These are phyloP conservation scores for Fusarium sp. DNA, from an alignment of 2,329 filamentous ascomycete genomes.

Conservation along the genomic window DNA sequence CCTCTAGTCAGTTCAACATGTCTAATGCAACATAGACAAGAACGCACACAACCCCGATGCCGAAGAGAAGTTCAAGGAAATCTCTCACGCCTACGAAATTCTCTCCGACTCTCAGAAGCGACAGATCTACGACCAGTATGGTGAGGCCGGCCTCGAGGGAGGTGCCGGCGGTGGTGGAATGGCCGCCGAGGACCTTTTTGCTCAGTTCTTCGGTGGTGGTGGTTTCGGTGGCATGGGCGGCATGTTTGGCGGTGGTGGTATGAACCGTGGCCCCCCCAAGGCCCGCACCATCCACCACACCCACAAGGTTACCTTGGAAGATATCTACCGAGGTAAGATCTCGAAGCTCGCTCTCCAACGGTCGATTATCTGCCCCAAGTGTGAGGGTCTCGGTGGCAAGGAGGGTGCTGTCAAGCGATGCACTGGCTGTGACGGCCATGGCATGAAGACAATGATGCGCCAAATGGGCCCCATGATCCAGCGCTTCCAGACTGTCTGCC, in stretches of 20 bases:
- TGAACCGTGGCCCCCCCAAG: conserved; percentile 84
- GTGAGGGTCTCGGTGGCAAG: conserved; percentile 93
- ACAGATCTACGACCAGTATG: conserved; percentile 94
- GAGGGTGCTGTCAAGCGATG: conserved; percentile 97
- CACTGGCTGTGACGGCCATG: conserved; percentile 87
- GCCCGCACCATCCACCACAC: conserved; percentile 97
- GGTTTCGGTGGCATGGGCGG: conserved; percentile 69
- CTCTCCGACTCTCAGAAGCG: conserved; percentile 94
- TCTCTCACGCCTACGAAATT: conserved; percentile 95
- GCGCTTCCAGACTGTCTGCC: conserved; percentile 98
- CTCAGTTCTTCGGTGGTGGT: conserved; percentile 89
- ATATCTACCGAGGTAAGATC: conserved; percentile 97
- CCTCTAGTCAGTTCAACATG: neutral
- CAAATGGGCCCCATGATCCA: conserved; percentile 99
- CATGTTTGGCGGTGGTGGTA: conserved; percentile 75
- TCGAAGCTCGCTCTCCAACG: conserved; percentile 98
- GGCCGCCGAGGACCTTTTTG: conserved; percentile 95
- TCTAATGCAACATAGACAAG: conserved; percentile 74
- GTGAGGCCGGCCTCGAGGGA: conserved; percentile 94
- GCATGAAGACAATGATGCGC: conserved; percentile 99
- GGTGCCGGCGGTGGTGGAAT: conserved; percentile 83
- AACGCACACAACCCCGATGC: conserved; percentile 93
- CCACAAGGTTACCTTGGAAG: conserved; percentile 97
- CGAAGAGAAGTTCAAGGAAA: conserved; percentile 98
- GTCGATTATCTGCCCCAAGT: conserved; percentile 95